phyloP scores from a whole-genome alignment of 176 grass and related monocot genomes.

The Themeda triandra region DNA sequence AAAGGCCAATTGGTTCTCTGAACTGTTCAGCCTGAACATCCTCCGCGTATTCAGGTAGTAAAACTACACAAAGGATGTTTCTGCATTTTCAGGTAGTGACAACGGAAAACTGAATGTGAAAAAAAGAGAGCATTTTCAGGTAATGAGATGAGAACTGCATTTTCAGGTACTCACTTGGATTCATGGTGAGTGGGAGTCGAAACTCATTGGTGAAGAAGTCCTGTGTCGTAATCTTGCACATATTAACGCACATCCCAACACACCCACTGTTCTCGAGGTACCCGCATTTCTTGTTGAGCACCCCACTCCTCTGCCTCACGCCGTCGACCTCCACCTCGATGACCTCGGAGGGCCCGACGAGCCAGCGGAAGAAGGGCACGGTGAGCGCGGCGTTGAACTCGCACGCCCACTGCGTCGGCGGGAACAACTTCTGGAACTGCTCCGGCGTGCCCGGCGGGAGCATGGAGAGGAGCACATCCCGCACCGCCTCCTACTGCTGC shows the following conservation, averaged over 20 bases:
- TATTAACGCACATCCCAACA: conserved; percentile 96
- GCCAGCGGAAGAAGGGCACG: conserved; percentile 87
- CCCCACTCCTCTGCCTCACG: conserved; percentile 64
- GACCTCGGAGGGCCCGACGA: conserved; percentile 87
- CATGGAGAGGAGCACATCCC: conserved; percentile 87
- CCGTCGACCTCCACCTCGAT: conserved; percentile 71
- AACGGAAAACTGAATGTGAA: not conserved
- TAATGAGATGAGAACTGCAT: too few species aligned
- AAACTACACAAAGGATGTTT: too few species aligned
- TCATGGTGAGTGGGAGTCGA: conserved; percentile 94
- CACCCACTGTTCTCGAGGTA: conserved; percentile 87
- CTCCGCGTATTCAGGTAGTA: too few species aligned
- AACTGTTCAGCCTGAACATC: not conserved
- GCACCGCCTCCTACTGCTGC: conserved; percentile 87
- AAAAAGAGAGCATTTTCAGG: too few species aligned
- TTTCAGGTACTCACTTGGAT: conserved; percentile 43
- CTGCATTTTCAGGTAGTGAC: not conserved
- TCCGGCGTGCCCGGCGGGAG: conserved; percentile 70
- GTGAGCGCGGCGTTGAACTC: conserved; percentile 94
- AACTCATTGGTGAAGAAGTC: conserved; percentile 91
- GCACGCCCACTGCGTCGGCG: conserved; percentile 72
- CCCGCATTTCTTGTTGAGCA: conserved; percentile 81
- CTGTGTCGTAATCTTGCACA: conserved; percentile 86
- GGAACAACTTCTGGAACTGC: conserved; percentile 82
- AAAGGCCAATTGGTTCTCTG: not conserved